Conservation (phyloP, 2,329 filamentous ascomycete species). For the Claviceps cyperi region DNA sequence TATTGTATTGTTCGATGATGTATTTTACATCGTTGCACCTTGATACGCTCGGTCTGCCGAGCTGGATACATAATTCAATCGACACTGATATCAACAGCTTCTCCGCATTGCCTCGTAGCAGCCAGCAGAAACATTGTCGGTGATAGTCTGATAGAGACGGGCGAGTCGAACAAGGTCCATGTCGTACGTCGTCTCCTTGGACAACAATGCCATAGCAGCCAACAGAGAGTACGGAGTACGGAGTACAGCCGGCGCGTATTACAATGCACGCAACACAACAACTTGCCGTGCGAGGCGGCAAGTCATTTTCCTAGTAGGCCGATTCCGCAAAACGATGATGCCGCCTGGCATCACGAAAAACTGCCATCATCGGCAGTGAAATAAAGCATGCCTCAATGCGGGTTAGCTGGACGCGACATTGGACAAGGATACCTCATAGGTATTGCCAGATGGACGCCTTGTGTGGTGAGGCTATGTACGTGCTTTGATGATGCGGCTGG, state of each 20-base stretch:
- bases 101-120: not conserved
- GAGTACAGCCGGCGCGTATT: not conserved
- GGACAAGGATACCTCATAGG: too few relatives aligned
- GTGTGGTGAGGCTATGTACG: too few relatives aligned
- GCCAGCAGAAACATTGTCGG: not conserved
- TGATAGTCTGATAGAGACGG: not conserved
- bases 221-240: too few relatives aligned
- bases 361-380: too few relatives aligned
- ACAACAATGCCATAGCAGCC: not conserved
- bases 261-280: not conserved
- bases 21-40: not conserved
- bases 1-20: too few relatives aligned
- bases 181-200: not conserved
- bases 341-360: not conserved
- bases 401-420: too few relatives aligned
- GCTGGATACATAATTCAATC: not conserved
- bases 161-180: too few relatives aligned
- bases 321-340: not conserved
- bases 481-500: too few relatives aligned
- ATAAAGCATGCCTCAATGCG: too few relatives aligned
- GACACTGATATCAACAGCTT: not conserved
- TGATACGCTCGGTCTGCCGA: not conserved
- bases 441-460: too few relatives aligned
- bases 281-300: not conserved
- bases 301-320: not conserved